Base-by-base conservation (phyloP, 495 filamentous ascomycete genomes). In the Pyronema omphalodes region DNA sequence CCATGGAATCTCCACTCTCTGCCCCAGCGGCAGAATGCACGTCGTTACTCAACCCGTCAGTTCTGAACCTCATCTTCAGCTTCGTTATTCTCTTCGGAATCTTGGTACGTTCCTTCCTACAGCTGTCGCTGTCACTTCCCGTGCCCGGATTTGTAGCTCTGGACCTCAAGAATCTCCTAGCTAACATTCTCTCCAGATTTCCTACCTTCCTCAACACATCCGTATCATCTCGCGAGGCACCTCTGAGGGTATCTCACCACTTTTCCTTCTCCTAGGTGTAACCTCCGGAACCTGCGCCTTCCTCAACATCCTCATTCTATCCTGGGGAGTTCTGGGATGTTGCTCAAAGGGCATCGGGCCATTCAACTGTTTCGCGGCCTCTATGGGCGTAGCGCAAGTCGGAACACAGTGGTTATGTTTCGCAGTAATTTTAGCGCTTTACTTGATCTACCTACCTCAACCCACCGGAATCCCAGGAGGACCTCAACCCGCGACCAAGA, bases 241-340 rank as follows among this genome's bases (percentile, higher is more conserved):
- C 44, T 94, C 93, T n/a, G 86, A 88, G 69, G 91, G 91, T 45
- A 89, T 98, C 51, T 94, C 86, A 33, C 89, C 91, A 3, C 85
- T 86, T 62, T 98, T 93, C 61, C 77, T 98, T 55, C 79, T 96
- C 14, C 81, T 98, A 19, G 91, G 93, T 47, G 82, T 82, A 15
- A 93, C 87, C 1, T 89, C 86, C 7, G 81, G 80, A 47, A 93
- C 88, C 9, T 84, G 83, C 52, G 79, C 84, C 12, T 83, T 96
- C 64, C 84, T 82, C 12, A 96, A 96, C 63, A 93, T 98, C 64
- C 73, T 96, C 9, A 78, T 84, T 0, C 78, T 93, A 4, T 94
- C 83, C 48, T 76, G 79, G 9, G 77, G 76, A 53, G 88, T 93
- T 66, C 74, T 93, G 7, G 75, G 73, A 44, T 98, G 91, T 70